Percentiles rank a stretch among this genome's conserved stretches.
Evolutionary conservation across 2,329 filamentous ascomycete species (phyloP).

Genomic region (Aspergillus awamori): DNA sequence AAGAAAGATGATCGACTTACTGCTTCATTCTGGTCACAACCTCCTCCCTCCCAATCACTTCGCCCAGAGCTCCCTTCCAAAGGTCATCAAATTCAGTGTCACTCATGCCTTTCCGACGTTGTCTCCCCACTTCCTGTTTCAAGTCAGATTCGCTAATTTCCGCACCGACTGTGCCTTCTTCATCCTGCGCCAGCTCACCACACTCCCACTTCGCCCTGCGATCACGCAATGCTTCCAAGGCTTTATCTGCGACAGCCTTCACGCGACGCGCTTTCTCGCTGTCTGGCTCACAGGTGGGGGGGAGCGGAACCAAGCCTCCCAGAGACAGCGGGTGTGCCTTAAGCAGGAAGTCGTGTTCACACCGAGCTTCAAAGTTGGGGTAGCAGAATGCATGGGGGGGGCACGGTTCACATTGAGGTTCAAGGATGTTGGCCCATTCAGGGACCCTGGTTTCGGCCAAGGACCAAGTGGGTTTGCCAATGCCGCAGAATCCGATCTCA

Average conservation of each 20-base stretch:
- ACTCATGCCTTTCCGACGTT: constrained; percentile 79
- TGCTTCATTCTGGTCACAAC: constrained; percentile 58
- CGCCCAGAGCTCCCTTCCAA: constrained; percentile 54
- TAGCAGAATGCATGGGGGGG: constrained; percentile 90
- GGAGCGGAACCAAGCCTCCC: constrained; percentile 77
- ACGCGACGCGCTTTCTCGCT: constrained; percentile 87
- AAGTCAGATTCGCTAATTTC: constrained; percentile 71
- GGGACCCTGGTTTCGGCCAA: constrained; percentile 69
- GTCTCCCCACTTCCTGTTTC: constrained; percentile 73
- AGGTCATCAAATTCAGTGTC: constrained; percentile 91
- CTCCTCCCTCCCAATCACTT: constrained; percentile 61
- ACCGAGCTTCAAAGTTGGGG: constrained; percentile 72
- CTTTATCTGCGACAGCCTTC: constrained; percentile 83
- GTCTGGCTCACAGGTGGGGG: constrained; percentile 92
- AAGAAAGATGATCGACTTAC: constrained; percentile 52
- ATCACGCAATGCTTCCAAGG: constrained; percentile 82
- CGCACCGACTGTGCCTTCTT: constrained; percentile 61
- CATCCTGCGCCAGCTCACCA: constrained; percentile 69
- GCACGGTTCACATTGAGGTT: constrained; percentile 86
- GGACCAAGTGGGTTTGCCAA: constrained; percentile 67
- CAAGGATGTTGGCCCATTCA: constrained; percentile 68
- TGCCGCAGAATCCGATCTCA: constrained; percentile 91
- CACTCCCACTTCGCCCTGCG: constrained; percentile 90
- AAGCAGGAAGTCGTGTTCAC: constrained; percentile 84
- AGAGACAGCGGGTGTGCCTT: constrained; percentile 82